phyloP scores from a whole-genome alignment of 2,329 filamentous ascomycete species.

The Trichoderma oligosporum region DNA sequence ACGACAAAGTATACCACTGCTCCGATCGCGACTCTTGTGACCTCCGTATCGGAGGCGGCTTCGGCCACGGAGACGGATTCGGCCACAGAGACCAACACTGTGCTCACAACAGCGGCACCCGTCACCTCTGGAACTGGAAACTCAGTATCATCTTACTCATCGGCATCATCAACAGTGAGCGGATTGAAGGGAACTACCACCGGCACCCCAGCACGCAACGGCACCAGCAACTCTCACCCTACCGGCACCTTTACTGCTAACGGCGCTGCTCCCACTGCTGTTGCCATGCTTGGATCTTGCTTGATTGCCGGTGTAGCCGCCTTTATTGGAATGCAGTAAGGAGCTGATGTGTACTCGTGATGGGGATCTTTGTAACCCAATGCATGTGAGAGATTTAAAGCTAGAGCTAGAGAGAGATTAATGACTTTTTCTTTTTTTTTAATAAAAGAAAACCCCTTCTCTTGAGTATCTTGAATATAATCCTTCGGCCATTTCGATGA shows the following conservation, averaged over 20 bases:
- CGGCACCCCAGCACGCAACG: background rate
- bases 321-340: constrained; percentile 29
- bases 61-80: background rate
- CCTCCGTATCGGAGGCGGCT: background rate
- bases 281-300: constrained; percentile 25
- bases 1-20: background rate
- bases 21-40: constrained; percentile 7
- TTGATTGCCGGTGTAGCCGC: constrained; percentile 31
- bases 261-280: constrained; percentile 27
- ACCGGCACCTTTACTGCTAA: constrained; percentile 9
- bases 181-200: constrained; percentile 1
- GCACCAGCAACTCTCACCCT: background rate
- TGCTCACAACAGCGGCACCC: background rate
- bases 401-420: background rate
- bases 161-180: background rate
- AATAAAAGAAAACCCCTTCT: background rate
- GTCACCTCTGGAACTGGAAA: background rate
- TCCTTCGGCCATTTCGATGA: background rate
- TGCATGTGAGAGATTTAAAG: background rate
- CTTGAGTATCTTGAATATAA: background rate
- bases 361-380: background rate
- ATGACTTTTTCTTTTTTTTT: background rate
- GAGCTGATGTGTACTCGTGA: background rate
- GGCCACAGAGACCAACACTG: background rate
- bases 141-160: too few relatives aligned